phyloP scores from a whole-genome alignment of 2,329 filamentous ascomycete genomes.

The Pestalotiopsis sp. region DNA sequence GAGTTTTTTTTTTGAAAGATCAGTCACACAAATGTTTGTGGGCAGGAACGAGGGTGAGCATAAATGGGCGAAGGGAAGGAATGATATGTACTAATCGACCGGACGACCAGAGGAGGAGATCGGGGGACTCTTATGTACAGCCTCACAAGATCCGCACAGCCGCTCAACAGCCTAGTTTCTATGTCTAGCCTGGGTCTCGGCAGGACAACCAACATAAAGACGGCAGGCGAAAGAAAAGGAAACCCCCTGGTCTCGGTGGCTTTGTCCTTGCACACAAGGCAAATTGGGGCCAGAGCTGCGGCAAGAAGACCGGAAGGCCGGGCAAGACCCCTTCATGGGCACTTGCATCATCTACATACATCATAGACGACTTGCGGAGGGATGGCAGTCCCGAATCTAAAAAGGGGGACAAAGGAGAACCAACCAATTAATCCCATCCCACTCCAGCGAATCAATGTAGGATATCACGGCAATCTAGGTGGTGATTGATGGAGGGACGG shows the following conservation, averaged over 20 bases:
- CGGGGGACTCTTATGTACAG: neutral
- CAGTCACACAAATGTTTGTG: neutral
- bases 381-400: neutral
- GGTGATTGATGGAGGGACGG: slow-evolving; percentile 7
- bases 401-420: neutral
- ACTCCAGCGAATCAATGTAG: slow-evolving; percentile 18
- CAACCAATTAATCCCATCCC: slow-evolving; percentile 6
- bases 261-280: neutral
- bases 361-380: neutral
- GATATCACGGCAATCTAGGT: slow-evolving; percentile 18
- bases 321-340: neutral
- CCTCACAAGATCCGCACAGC: neutral
- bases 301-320: neutral
- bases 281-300: neutral
- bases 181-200: slow-evolving; percentile 1
- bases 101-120: neutral
- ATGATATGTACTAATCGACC: neutral
- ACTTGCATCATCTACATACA: slow-evolving; percentile 3
- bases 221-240: neutral
- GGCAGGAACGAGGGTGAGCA: neutral
- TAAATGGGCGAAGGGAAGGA: neutral
- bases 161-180: neutral
- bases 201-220: neutral
- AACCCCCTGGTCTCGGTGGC: neutral
- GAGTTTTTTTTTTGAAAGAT: neutral